Base-by-base conservation (phyloP, 495 filamentous ascomycete species). In the Aspergillus incahuasiensis region DNA sequence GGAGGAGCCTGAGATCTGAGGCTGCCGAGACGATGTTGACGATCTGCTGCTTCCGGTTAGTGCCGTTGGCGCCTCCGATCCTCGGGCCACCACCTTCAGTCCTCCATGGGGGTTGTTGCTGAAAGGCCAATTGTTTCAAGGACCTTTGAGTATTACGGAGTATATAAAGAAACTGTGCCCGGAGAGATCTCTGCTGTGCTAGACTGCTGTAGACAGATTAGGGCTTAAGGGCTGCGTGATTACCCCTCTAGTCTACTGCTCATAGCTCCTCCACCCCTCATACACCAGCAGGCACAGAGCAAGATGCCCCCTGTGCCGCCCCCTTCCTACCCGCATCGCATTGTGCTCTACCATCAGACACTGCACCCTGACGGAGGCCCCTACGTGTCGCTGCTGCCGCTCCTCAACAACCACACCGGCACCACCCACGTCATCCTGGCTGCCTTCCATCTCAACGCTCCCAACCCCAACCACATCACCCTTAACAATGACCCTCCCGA, bases 401-500 rank as follows among this genome's bases (percentile, higher is more conserved):
- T 95, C 35, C 60, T 91, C 55, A 78, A 74, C 22, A 66, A 82
- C 55, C 66, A 73, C 42, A 78, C 80, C 2, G 71, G 83, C n/a
- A 69, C 86, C 48, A 91, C 89, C 0, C 89, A 94, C 63, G 60
- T 91, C 32, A 90, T 90, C 54, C 63, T 95, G 42, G 89, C 88
- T 7, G 88, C 90, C 3, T 82, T 95, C 49, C 90, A 94, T 65
- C 72, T 94, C 65, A 91, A 92, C 63, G 79, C 79, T 28, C 46
- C 54, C 45, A 64, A 76, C 0, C 70, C 81, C 24, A 72, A 71
- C 13, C 66, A 78, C 48, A 78, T 91, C 57, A 87, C 84, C 1
- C 81, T 91, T 42, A 95, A 95, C 63, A 83, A 95, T 73, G 84
- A 90, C 60, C 76, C 76, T 3, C 85, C 83, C 1, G 70, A 77